Evolutionary conservation across 805 yeast genomes (phyloP).

Genomic region (Candida orba): DNA sequence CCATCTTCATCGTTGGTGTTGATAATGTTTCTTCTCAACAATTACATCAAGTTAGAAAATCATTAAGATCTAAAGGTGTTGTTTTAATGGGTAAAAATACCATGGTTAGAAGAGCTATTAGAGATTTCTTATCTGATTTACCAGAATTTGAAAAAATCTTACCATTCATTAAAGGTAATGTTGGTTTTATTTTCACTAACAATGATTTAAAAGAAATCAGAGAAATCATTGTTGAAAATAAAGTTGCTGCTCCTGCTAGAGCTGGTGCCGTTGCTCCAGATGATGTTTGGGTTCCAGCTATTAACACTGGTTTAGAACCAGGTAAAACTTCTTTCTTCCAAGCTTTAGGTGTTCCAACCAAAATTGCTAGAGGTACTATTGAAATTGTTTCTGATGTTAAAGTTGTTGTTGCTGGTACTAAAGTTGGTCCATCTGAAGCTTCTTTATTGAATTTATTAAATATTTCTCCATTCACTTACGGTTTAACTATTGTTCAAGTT

Average conservation of each 20-base stretch:
- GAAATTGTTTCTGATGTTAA: constrained; percentile 96
- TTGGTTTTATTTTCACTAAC: constrained; percentile 99
- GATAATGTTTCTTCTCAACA: constrained; percentile 99
- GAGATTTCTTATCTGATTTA: constrained; percentile 88
- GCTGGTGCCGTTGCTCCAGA: constrained; percentile 99
- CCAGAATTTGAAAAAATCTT: constrained; percentile 94
- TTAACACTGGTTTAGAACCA: constrained; percentile 99
- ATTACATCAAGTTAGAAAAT: constrained; percentile 99
- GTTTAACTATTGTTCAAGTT: constrained; percentile 94
- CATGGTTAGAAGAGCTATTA: constrained; percentile 99
- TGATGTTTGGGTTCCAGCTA: constrained; percentile 97
- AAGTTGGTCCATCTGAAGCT: constrained; percentile 99
- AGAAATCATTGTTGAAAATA: constrained; percentile 82
- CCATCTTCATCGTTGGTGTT: constrained; percentile 98
- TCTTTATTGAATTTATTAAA: constrained; percentile 97
- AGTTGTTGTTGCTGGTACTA: constrained; percentile 79
- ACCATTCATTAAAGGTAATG: constrained; percentile 95
- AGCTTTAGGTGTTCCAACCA: constrained; percentile 99
- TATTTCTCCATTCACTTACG: constrained; percentile 99
- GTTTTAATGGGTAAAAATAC: constrained; percentile 99
- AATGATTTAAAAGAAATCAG: constrained; percentile 86
- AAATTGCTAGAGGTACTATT: constrained; percentile 99
- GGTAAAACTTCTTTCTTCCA: constrained; percentile 99
- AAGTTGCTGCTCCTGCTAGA: constrained; percentile 99
- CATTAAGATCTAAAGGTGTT: constrained; percentile 90